Conservation (phyloP, 2,329 filamentous ascomycete genomes). For the Didymella glomerata region DNA sequence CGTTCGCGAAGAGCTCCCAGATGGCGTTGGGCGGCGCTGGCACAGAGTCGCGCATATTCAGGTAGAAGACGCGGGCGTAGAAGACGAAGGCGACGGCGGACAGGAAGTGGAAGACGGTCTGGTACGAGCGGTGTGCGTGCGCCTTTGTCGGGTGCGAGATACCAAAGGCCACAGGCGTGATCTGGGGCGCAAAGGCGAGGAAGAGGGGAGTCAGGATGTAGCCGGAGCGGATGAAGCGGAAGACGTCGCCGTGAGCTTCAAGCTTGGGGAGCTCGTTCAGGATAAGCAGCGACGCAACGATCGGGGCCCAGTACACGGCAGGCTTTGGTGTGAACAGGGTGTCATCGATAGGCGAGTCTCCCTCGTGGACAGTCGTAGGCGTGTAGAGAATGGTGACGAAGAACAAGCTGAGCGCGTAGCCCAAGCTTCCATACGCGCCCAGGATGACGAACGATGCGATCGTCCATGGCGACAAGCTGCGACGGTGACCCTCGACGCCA, state of each 20-base stretch:
- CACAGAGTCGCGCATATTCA: conserved; percentile 58
- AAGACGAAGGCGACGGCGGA: conserved; percentile 57
- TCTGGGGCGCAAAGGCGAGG: conserved; percentile 48
- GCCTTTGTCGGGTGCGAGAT: conserved; percentile 54
- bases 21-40: conserved; percentile 56
- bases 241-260: conserved; percentile 32
- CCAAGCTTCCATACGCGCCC: conserved; percentile 67
- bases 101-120: conserved; percentile 59
- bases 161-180: conserved; percentile 62
- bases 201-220: conserved; percentile 45
- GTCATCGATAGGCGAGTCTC: conserved; percentile 39
- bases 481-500: conserved; percentile 66
- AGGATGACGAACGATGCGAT: conserved; percentile 66
- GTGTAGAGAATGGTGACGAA: conserved; percentile 67
- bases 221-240: conserved; percentile 35
- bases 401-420: conserved; percentile 70
- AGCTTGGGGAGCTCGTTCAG: conserved; percentile 52
- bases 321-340: conserved; percentile 48
- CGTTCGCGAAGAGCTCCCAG: conserved; percentile 46
- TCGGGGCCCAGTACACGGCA: conserved; percentile 50
- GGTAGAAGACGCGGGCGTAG: conserved; percentile 56
- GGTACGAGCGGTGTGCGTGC: conserved; percentile 54
- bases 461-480: conserved; percentile 60
- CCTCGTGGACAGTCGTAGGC: conserved; percentile 57
- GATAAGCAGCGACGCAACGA: conserved; percentile 58